Evolutionary conservation across 169 alveolate genomes (phyloP).

Genomic region (Miamiensis avidus): DNA sequence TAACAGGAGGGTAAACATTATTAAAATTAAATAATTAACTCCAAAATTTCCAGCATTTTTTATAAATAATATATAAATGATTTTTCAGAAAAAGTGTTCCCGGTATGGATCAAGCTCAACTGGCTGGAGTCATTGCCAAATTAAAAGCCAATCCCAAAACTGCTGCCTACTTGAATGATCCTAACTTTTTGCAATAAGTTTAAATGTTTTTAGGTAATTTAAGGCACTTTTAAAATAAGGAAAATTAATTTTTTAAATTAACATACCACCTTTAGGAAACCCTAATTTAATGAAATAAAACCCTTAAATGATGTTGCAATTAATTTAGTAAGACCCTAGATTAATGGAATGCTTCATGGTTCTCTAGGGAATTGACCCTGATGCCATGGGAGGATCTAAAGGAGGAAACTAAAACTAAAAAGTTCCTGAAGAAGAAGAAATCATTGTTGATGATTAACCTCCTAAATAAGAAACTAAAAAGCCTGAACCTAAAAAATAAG

Average conservation of each 20-base stretch:
- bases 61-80: too few species aligned
- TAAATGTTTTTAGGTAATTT: slow-evolving; percentile 12
- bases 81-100: neutral
- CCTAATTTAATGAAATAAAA: slow-evolving; percentile 20
- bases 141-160: slow-evolving; percentile 59
- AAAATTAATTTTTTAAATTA: too few species aligned
- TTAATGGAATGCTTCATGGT: slow-evolving; percentile 65
- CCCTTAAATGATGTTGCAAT: slow-evolving; percentile 47
- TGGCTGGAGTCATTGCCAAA: slow-evolving; percentile 43
- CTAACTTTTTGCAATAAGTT: slow-evolving; percentile 41
- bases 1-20: slow-evolving; percentile 37
- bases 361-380: slow-evolving; percentile 61
- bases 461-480: too few species aligned
- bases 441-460: too few species aligned
- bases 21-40: slow-evolving; percentile 15
- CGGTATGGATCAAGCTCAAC: neutral
- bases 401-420: slow-evolving; percentile 47
- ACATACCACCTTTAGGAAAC: too few species aligned
- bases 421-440: too few species aligned
- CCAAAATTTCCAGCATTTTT: too few species aligned
- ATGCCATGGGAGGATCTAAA: slow-evolving; percentile 54
- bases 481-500: slow-evolving; percentile 48
- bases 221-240: too few species aligned
- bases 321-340: slow-evolving; percentile 68
- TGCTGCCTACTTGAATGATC: slow-evolving; percentile 49